Evolutionary conservation across 306 rosid genomes (phyloP).

Genomic region (Medicago arabica): DNA sequence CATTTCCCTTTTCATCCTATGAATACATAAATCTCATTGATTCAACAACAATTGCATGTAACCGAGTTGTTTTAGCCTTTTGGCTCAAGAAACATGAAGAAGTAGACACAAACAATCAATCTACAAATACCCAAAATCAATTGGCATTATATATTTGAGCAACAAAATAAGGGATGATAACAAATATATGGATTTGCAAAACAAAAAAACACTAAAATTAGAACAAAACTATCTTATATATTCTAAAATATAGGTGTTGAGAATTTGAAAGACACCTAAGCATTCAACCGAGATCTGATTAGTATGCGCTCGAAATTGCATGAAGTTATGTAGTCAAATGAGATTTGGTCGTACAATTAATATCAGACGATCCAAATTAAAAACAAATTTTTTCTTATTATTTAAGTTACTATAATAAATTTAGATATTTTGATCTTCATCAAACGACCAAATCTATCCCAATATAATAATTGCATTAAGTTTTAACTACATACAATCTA

Average conservation of each 20-base stretch:
- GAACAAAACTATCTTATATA: conserved; percentile 17
- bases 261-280: background rate
- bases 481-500: too few relatives aligned
- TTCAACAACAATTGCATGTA: background rate
- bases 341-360: too few relatives aligned
- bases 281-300: background rate
- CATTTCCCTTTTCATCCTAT: background rate
- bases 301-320: too few relatives aligned
- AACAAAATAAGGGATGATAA: background rate
- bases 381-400: too few relatives aligned
- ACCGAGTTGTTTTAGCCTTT: background rate
- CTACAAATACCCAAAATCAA: background rate
- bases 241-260: conserved; percentile 42
- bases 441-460: too few relatives aligned
- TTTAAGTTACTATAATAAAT: too few relatives aligned
- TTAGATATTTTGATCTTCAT: too few relatives aligned
- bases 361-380: too few relatives aligned
- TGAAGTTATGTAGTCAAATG: too few relatives aligned
- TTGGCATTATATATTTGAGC: conserved; percentile 20
- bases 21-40: background rate
- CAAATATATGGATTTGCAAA: background rate
- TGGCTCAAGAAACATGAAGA: background rate
- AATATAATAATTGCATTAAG: too few relatives aligned
- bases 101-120: background rate
- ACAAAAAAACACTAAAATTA: conserved; percentile 41